Base-by-base conservation (phyloP, 345 rosid species). In the Citrus inodora region DNA sequence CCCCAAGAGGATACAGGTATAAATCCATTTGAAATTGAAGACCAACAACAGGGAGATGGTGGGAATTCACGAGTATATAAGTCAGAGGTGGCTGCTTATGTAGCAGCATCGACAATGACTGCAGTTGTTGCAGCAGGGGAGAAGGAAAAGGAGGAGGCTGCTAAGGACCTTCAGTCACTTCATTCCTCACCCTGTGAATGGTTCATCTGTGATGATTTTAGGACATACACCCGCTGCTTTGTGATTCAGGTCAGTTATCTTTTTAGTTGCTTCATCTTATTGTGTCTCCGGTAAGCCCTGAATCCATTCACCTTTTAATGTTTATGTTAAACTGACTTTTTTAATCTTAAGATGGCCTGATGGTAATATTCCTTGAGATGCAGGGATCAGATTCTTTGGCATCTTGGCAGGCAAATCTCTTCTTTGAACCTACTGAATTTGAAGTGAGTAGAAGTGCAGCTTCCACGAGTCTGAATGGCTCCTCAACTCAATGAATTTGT, bases 381-480 rank as follows among this genome's bases (percentile, higher is more conserved):
- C 81, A 93, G 96, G 99, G 97, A 66, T 93, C 99, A 4, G 99
- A 95, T 74, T 95, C 98, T 28, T 76, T 90, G 59, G 96, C 94
- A 24, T 93, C 99, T 21, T 92, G 97, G 99, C 92, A 89, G 78
- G 96, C 97, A 66, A 95, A 95, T 75, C 94, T 95, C 78, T 88
- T 95, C 77, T 93, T 95, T 25, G 97, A 95, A 77, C 99, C 99
- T 13, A 80, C 92, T 66, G 87, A 86, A 71, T 95, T 95, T 76
- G 99, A 93, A 94, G 99, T 89, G 79, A 77, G 82, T 40, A 75
- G 71, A 25, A 27, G 63, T 69, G 62, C 30, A 59, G 27, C 30
- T 76, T 60, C 51, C 30, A 25, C 53, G n/a, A 14, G 65, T 69
- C 38, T 6, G 28, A 76, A 61, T 58, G 67, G 24, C 24, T 66